These are phyloP conservation scores for Geotrichum citri-aurantii DNA, from an alignment of 1,139 yeast genomes.

Conservation along the genomic window DNA sequence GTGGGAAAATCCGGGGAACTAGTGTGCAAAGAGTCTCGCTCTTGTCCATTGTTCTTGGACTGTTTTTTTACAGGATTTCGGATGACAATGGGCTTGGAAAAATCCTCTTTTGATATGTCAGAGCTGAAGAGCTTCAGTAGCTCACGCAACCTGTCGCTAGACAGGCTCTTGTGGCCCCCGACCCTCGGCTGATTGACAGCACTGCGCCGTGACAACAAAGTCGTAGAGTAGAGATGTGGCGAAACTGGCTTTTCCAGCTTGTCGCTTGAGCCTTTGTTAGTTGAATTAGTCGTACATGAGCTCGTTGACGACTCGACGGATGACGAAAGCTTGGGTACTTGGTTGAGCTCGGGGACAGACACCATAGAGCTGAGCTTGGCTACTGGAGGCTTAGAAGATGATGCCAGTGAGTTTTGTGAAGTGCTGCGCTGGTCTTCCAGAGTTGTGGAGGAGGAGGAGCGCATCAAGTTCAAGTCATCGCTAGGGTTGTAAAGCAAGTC, in stretches of 20 bases:
- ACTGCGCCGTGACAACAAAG: background rate
- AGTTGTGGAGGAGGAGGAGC: background rate
- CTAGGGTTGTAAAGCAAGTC: conserved; percentile 33
- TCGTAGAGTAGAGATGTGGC: background rate
- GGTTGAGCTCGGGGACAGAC: conserved; percentile 15
- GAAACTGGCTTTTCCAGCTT: conserved; percentile 2
- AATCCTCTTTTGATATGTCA: conserved; percentile 2
- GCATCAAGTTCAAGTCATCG: background rate
- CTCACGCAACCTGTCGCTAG: conserved; percentile 5
- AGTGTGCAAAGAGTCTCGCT: background rate
- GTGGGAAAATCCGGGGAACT: conserved; percentile 4
- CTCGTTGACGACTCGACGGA: conserved; percentile 20
- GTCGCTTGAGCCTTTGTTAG: conserved; percentile 11
- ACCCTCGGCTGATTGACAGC: background rate
- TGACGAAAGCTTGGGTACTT: conserved; percentile 21
- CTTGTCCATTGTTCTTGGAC: background rate
- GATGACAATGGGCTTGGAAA: background rate
- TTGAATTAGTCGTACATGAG: conserved; percentile 13
- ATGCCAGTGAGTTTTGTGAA: background rate
- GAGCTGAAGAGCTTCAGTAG: conserved; percentile 9
- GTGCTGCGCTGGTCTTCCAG: background rate
- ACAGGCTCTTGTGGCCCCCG: conserved; percentile 1
- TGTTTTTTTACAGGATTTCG: background rate
- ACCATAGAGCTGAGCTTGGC: background rate
- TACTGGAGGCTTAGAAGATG: background rate